Conservation (phyloP, 78 protist genomes). For the Polysphondylium violaceum region DNA sequence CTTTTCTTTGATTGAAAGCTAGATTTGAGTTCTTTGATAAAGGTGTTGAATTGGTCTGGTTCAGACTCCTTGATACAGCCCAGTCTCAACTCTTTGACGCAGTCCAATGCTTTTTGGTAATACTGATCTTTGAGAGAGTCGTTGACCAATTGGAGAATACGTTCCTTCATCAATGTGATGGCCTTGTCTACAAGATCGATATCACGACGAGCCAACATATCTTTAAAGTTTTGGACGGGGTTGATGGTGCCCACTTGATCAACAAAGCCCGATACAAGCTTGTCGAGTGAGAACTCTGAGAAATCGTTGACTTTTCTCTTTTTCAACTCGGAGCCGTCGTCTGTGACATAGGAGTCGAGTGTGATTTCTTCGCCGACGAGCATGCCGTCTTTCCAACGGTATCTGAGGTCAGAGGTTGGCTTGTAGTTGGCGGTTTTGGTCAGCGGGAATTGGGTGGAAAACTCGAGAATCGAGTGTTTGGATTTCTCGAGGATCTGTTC, state of each 20-base stretch:
- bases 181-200: slow-evolving; percentile 83
- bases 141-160: slow-evolving; percentile 74
- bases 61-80: slow-evolving; percentile 85
- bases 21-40: slow-evolving; percentile 53
- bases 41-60: slow-evolving; percentile 61
- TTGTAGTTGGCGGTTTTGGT: neutral
- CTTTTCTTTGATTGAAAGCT: slow-evolving; percentile 61
- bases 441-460: slow-evolving; percentile 56
- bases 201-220: slow-evolving; percentile 84
- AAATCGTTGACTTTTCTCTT: slow-evolving; percentile 67
- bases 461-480: slow-evolving; percentile 43
- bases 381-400: slow-evolving; percentile 73
- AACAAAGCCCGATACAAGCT: slow-evolving; percentile 58
- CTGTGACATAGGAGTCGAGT: slow-evolving; percentile 61
- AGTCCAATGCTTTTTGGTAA: slow-evolving; percentile 84
- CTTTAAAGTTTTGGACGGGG: slow-evolving; percentile 83
- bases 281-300: slow-evolving; percentile 55
- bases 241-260: slow-evolving; percentile 83
- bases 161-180: slow-evolving; percentile 52
- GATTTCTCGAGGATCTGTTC: slow-evolving; percentile 44
- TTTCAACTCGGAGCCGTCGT: slow-evolving; percentile 29
- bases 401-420: neutral
- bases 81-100: slow-evolving; percentile 62
- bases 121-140: slow-evolving; percentile 75
- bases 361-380: slow-evolving; percentile 58